Conservation (phyloP, 495 filamentous ascomycete species). For the Annulohypoxylon moriforme region DNA sequence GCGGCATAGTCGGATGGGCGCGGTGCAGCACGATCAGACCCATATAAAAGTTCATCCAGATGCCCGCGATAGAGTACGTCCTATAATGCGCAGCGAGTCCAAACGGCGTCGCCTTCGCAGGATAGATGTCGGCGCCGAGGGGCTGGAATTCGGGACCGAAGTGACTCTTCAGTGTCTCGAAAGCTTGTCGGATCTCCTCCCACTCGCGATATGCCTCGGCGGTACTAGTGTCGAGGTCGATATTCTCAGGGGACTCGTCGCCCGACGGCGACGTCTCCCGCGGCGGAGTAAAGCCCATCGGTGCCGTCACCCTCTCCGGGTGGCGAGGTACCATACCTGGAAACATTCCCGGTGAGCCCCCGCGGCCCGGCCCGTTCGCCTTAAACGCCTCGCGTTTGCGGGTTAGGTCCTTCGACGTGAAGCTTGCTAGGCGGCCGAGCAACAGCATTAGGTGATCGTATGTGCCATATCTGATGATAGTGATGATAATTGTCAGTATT, state of each 20-base stretch:
- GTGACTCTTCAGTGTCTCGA: slow-evolving; percentile 69
- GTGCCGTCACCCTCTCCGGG: slow-evolving; percentile 60
- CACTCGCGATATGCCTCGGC: slow-evolving; percentile 81
- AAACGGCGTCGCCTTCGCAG: slow-evolving; percentile 69
- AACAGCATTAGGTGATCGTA: slow-evolving; percentile 87
- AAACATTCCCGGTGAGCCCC: slow-evolving; percentile 57
- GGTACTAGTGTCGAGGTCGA: slow-evolving; percentile 70
- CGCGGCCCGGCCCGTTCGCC: slow-evolving; percentile 51
- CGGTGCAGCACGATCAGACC: slow-evolving; percentile 81
- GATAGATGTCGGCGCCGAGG: slow-evolving; percentile 79
- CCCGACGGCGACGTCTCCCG: slow-evolving; percentile 51
- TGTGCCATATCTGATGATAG: slow-evolving; percentile 76
- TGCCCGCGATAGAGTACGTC: slow-evolving; percentile 83
- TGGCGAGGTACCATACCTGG: slow-evolving; percentile 73
- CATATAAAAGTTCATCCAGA: slow-evolving; percentile 88
- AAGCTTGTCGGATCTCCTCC: slow-evolving; percentile 76
- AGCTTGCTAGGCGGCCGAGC: slow-evolving; percentile 83
- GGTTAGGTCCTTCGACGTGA: slow-evolving; percentile 78
- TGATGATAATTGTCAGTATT: slow-evolving; percentile 21
- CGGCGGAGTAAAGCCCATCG: slow-evolving; percentile 66
- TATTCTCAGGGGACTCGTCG: slow-evolving; percentile 45
- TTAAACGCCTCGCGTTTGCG: slow-evolving; percentile 75
- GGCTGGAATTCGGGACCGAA: slow-evolving; percentile 83
- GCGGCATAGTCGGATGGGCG: slow-evolving; percentile 88
- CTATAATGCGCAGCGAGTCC: slow-evolving; percentile 85